phyloP scores from a whole-genome alignment of 2,329 filamentous ascomycete genomes.

The Diaporthe sp. region DNA sequence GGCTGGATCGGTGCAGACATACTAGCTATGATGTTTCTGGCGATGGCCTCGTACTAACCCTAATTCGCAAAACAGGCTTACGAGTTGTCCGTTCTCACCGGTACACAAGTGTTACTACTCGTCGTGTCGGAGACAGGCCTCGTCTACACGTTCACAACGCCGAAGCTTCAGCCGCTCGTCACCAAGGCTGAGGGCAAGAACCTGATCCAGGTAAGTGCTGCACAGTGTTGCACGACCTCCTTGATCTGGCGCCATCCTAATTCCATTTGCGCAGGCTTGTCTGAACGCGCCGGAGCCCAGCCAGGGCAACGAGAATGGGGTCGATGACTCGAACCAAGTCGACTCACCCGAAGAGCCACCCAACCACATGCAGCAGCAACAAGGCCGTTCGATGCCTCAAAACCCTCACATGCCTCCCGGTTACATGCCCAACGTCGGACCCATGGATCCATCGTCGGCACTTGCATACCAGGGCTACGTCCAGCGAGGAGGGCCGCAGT shows the following conservation, averaged over 20 bases:
- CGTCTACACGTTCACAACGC: constrained; percentile 98
- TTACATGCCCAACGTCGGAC: constrained; percentile 73
- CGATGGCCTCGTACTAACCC: constrained; percentile 32
- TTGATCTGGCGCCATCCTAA: constrained; percentile 35
- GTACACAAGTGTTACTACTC: constrained; percentile 95
- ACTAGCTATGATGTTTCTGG: neutral
- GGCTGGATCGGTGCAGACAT: neutral
- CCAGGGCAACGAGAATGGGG: constrained; percentile 84
- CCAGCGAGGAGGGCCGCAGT: constrained; percentile 76
- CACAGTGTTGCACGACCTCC: constrained; percentile 36
- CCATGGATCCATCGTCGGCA: constrained; percentile 82
- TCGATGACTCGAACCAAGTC: constrained; percentile 81
- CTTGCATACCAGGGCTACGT: constrained; percentile 89
- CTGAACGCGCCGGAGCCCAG: constrained; percentile 95
- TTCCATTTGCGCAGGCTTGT: constrained; percentile 78
- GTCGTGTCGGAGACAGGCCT: constrained; percentile 98
- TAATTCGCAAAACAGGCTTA: constrained; percentile 74
- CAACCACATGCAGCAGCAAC: constrained; percentile 78
- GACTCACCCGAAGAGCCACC: constrained; percentile 93
- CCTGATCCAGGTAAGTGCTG: constrained; percentile 86
- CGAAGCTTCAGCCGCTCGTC: constrained; percentile 96
- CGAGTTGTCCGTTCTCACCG: constrained; percentile 95
- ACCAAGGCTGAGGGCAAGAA: constrained; percentile 99
- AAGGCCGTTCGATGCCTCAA: constrained; percentile 74
- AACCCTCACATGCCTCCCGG: constrained; percentile 73